A percentile compares a stretch with the other conserved stretches of the same genome.
Conservation (phyloP, 2,329 filamentous ascomycete genomes). For the Fusarium anthophilum region DNA sequence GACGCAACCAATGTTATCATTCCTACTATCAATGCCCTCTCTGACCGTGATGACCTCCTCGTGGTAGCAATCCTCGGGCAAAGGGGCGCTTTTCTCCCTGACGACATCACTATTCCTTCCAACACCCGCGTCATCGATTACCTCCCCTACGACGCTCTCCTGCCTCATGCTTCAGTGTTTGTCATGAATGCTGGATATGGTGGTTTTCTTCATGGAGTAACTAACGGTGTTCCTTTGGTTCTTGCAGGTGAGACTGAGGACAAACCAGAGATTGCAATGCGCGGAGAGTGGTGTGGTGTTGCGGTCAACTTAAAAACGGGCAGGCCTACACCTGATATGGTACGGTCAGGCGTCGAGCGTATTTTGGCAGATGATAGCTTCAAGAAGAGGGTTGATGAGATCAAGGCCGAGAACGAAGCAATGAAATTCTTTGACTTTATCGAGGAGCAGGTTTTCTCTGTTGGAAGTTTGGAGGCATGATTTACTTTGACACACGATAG, state of each 20-base stretch:
- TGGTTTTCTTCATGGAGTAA: conserved; percentile 55
- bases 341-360: conserved; percentile 45
- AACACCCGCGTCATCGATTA: conserved; percentile 59
- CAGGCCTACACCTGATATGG: conserved; percentile 41
- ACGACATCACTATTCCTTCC: conserved; percentile 44
- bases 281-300: conserved; percentile 55
- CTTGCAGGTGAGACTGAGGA: conserved; percentile 54
- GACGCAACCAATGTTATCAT: conserved; percentile 54
- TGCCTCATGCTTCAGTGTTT: conserved; percentile 56
- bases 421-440: conserved; percentile 38
- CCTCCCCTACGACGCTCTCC: conserved; percentile 57
- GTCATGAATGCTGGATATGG: conserved; percentile 61
- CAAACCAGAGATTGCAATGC: conserved; percentile 53
- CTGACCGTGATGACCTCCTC: conserved; percentile 50
- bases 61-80: conserved; percentile 47
- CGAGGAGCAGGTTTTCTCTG: conserved; percentile 35
- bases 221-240: conserved; percentile 58
- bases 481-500: not conserved
- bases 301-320: conserved; percentile 55
- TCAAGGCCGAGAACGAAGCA: conserved; percentile 48
- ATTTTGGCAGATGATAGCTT: conserved; percentile 45
- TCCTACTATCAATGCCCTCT: conserved; percentile 56
- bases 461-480: not conserved
- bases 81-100: conserved; percentile 37
- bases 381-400: conserved; percentile 44